These are phyloP conservation scores for Metschnikowia anglica DNA, from an alignment of 805 yeast species.

Conservation along the genomic window DNA sequence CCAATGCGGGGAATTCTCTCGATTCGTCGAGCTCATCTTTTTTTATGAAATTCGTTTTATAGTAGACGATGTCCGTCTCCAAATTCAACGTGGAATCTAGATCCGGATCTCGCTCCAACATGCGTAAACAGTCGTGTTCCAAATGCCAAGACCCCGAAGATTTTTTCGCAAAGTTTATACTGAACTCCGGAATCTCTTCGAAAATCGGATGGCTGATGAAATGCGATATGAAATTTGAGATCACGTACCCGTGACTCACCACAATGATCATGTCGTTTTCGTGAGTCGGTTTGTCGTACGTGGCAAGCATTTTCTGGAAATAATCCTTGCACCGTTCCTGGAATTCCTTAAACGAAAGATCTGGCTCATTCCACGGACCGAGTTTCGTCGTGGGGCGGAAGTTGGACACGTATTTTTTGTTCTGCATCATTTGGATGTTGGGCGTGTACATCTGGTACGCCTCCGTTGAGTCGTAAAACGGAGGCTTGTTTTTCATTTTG, in stretches of 20 bases:
- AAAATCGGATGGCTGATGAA: constrained; percentile 45
- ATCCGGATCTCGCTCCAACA: constrained; percentile 26
- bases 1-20: constrained; percentile 18
- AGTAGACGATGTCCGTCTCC: constrained; percentile 44
- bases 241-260: constrained; percentile 43
- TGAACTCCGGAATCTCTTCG: constrained; percentile 44
- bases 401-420: constrained; percentile 35
- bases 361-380: constrained; percentile 45
- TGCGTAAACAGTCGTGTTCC: constrained; percentile 32
- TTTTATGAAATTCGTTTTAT: constrained; percentile 43
- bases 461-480: constrained; percentile 42
- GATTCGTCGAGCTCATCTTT: constrained; percentile 29
- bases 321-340: constrained; percentile 39
- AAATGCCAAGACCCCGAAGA: constrained; percentile 31
- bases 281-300: constrained; percentile 39
- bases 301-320: constrained; percentile 42
- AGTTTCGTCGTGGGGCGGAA: constrained; percentile 44
- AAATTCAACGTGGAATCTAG: constrained; percentile 34
- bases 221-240: constrained; percentile 38
- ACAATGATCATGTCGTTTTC: constrained; percentile 35
- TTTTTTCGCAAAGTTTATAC: constrained; percentile 34
- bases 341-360: constrained; percentile 39
- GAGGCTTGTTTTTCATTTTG: constrained; percentile 42
- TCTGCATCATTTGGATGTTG: constrained; percentile 36
- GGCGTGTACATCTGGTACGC: constrained; percentile 48